Evolutionary conservation across 2,329 filamentous ascomycete species (phyloP).

Genomic region (Phyllosticta citribraziliensis): DNA sequence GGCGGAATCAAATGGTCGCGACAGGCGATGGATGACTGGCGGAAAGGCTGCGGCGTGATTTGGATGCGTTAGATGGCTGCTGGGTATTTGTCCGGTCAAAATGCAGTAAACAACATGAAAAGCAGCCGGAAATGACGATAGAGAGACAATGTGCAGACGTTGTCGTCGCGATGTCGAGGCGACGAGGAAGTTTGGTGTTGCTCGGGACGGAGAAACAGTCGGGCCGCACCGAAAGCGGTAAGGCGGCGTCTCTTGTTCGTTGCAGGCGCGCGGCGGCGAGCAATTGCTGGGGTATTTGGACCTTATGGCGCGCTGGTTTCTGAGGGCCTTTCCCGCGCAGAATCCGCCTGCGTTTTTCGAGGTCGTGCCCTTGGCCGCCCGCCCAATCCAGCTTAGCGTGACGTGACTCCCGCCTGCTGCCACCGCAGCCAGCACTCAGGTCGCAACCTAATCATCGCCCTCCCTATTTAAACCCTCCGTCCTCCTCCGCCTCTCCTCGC

Average conservation of each 20-base stretch:
- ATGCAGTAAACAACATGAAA: too few relatives aligned
- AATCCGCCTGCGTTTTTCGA: slow-evolving; percentile 3
- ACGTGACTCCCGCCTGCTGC: background rate
- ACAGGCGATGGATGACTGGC: too few relatives aligned
- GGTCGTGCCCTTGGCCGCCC: slow-evolving; percentile 8
- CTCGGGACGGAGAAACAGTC: too few relatives aligned
- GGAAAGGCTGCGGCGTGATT: too few relatives aligned
- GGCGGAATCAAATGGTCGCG: too few relatives aligned
- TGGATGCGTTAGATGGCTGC: too few relatives aligned
- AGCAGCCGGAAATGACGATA: too few relatives aligned
- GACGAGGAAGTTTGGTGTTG: background rate
- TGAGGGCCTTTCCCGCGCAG: slow-evolving; percentile 4
- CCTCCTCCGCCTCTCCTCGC: slow-evolving; percentile 19
- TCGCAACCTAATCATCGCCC: slow-evolving; percentile 17
- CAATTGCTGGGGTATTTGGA: background rate
- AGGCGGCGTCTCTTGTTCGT: background rate
- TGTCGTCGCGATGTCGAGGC: too few relatives aligned
- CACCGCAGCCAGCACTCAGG: background rate
- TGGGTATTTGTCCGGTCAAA: too few relatives aligned
- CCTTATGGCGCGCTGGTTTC: background rate
- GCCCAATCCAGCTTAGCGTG: slow-evolving; percentile 7
- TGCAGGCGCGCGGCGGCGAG: background rate
- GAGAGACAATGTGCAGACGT: too few relatives aligned
- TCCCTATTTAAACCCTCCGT: slow-evolving; percentile 22
- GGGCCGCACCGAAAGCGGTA: too few relatives aligned